A percentile compares a stretch with the other conserved stretches of the same genome.
Evolutionary conservation across 108 stramenopile genomes (phyloP).

Genomic region (Epithemia pelagica): DNA sequence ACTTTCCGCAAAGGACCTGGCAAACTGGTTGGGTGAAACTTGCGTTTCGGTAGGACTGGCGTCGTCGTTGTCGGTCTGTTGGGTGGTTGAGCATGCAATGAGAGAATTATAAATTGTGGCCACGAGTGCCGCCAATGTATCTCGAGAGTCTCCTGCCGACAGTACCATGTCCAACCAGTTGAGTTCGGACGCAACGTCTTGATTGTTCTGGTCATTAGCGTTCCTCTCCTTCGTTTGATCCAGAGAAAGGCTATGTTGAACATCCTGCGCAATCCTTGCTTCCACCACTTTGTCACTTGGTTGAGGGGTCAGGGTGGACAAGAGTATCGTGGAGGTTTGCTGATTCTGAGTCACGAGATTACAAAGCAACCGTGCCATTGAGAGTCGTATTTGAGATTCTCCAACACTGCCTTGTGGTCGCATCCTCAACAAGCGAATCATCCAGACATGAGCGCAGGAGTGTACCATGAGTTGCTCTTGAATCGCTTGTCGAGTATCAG

Average conservation of each 20-base stretch:
- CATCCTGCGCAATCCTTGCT: background rate
- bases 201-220: background rate
- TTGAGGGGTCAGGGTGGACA: background rate
- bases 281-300: background rate
- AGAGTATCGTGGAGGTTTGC: constrained; percentile 16
- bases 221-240: background rate
- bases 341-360: constrained; percentile 69
- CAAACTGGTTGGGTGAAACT: background rate
- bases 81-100: no score
- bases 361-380: constrained; percentile 51
- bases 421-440: constrained; percentile 4
- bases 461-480: constrained; percentile 16
- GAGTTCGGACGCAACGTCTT: background rate
- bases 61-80: no score
- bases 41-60: background rate
- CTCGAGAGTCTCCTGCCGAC: constrained; percentile 29
- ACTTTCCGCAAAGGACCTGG: constrained; percentile 22
- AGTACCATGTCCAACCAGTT: constrained; percentile 47
- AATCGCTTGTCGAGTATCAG: constrained; percentile 12
- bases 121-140: constrained; percentile 54
- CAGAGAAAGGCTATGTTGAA: background rate
- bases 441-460: constrained; percentile 3
- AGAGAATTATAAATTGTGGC: constrained; percentile 62
- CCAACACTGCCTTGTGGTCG: constrained; percentile 6
- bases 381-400: constrained; percentile 37